phyloP scores from a whole-genome alignment of 345 rosid genomes.

The Murraya koenigii region DNA sequence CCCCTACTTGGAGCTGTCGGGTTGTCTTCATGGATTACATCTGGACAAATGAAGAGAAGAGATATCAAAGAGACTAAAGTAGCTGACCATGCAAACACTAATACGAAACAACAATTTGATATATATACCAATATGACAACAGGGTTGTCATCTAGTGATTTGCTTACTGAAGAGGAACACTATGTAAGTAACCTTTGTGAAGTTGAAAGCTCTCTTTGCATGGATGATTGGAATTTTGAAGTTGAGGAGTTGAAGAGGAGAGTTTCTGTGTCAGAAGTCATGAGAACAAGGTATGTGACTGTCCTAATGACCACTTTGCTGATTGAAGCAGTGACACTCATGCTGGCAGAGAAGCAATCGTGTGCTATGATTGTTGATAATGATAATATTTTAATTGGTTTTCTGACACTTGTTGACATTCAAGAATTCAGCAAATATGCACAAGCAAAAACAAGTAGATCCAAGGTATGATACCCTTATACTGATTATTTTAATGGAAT shows the following conservation, averaged over 20 bases:
- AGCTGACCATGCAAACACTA: slow-evolving; percentile 28
- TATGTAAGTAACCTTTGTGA: slow-evolving; percentile 62
- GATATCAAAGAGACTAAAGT: slow-evolving; percentile 40
- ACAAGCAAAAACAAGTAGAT: slow-evolving; percentile 32
- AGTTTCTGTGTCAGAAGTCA: slow-evolving; percentile 75
- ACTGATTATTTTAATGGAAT: neutral
- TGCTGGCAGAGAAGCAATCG: slow-evolving; percentile 86
- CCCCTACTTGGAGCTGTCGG: slow-evolving; percentile 93
- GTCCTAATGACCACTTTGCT: slow-evolving; percentile 64
- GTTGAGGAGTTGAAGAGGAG: slow-evolving; percentile 42
- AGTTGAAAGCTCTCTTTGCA: slow-evolving; percentile 85
- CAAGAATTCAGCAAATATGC: slow-evolving; percentile 50
- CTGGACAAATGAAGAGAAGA: slow-evolving; percentile 67
- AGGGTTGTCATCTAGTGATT: slow-evolving; percentile 23
- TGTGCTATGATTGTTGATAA: slow-evolving; percentile 77
- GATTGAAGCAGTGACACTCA: slow-evolving; percentile 68
- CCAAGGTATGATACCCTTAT: slow-evolving; percentile 47
- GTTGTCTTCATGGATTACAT: slow-evolving; percentile 89
- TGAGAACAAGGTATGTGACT: slow-evolving; percentile 79
- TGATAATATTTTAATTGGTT: slow-evolving; percentile 56
- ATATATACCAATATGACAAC: slow-evolving; percentile 19
- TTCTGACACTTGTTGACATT: slow-evolving; percentile 66
- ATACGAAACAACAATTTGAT: slow-evolving; percentile 29
- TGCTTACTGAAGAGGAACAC: slow-evolving; percentile 25
- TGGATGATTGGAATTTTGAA: slow-evolving; percentile 43